A percentile compares a stretch with the other conserved stretches of the same genome.
Evolutionary conservation across 306 rosid genomes (phyloP).

Genomic region (Cicer cuneatum): DNA sequence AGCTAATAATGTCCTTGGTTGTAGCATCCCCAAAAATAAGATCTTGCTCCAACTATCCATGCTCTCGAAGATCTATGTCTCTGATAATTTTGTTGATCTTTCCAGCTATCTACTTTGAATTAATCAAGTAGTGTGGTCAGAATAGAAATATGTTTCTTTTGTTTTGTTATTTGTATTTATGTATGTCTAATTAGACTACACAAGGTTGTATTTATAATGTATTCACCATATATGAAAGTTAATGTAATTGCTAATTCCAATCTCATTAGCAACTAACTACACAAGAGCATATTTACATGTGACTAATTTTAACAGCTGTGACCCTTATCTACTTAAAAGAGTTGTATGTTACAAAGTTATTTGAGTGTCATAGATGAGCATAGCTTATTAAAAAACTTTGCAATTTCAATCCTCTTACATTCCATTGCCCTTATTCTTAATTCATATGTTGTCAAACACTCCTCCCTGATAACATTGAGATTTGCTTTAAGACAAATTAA

Average conservation of each 20-base stretch:
- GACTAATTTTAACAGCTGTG: too few relatives aligned
- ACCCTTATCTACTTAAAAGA: conserved; percentile 32
- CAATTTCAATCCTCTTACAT: conserved; percentile 20
- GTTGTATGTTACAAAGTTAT: conserved; percentile 10
- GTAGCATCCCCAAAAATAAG: conserved; percentile 96
- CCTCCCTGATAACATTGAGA: conserved; percentile 22
- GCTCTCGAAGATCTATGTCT: conserved; percentile 72
- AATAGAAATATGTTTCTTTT: conserved; percentile 12
- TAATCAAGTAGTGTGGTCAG: conserved; percentile 49
- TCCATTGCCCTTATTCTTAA: conserved; percentile 26
- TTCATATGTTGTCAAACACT: conserved; percentile 29
- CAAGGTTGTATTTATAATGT: too few relatives aligned
- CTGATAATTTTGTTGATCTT: conserved; percentile 80
- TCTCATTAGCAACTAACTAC: too few relatives aligned
- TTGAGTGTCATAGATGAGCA: conserved; percentile 13
- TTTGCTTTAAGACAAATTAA: conserved; percentile 27
- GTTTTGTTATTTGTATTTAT: too few relatives aligned
- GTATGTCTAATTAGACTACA: too few relatives aligned
- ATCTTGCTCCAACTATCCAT: conserved; percentile 95
- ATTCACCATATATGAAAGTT: too few relatives aligned
- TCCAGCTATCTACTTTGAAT: conserved; percentile 75
- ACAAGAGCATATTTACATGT: too few relatives aligned
- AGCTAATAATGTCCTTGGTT: conserved; percentile 89
- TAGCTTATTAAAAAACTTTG: conserved; percentile 26
- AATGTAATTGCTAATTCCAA: too few relatives aligned